These are phyloP conservation scores for Ananas comosus DNA, from an alignment of 176 grass and related monocot species.

Conservation along the genomic window DNA sequence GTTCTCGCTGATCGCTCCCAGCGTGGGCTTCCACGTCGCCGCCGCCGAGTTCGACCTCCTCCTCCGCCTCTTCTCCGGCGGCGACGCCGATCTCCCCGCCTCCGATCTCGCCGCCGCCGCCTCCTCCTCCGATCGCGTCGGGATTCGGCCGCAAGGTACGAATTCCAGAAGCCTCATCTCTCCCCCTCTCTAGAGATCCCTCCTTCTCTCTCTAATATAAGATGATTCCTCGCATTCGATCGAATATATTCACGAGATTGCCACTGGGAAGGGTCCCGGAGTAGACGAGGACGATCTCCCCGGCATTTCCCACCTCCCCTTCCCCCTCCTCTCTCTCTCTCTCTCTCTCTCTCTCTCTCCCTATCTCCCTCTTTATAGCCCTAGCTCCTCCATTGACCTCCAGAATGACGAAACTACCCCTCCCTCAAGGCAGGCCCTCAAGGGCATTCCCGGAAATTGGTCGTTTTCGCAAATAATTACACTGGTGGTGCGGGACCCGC, in stretches of 20 bases:
- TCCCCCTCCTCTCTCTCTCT: too few species aligned
- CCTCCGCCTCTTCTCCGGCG: slow-evolving; percentile 36
- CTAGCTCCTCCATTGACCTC: too few species aligned
- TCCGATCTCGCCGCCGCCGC: neutral
- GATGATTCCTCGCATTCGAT: neutral
- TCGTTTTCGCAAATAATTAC: too few species aligned
- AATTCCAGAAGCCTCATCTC: neutral
- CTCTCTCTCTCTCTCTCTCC: too few species aligned
- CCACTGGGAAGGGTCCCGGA: neutral
- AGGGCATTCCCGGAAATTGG: too few species aligned
- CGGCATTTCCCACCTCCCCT: too few species aligned
- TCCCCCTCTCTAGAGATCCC: neutral
- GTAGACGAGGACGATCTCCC: neutral
- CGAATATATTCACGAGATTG: neutral
- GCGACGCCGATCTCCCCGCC: neutral
- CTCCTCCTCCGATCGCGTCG: neutral
- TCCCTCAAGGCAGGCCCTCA: too few species aligned
- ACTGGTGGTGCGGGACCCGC: too few species aligned
- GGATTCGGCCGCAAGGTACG: neutral
- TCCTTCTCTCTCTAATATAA: too few species aligned
- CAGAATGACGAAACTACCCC: too few species aligned
- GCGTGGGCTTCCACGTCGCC: slow-evolving; percentile 50
- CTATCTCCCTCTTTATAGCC: too few species aligned
- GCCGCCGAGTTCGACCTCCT: slow-evolving; percentile 23
- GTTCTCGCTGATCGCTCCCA: slow-evolving; percentile 62